Evolutionary conservation across 495 filamentous ascomycete species (phyloP).

Genomic region (Penicillium argentinense): DNA sequence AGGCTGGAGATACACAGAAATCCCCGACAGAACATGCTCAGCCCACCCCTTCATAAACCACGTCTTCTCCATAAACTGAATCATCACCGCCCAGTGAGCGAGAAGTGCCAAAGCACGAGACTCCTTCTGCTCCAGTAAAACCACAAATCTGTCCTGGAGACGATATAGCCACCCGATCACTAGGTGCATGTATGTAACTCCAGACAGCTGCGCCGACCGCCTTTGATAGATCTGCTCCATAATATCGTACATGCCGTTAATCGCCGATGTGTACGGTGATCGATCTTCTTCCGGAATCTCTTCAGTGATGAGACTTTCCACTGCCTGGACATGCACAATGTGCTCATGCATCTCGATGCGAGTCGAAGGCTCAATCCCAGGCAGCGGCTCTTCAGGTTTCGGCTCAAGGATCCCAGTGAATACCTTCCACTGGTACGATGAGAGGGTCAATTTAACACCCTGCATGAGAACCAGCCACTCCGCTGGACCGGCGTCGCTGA

Average conservation of each 20-base stretch:
- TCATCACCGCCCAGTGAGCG: constrained; percentile 40
- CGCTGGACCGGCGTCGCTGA: constrained; percentile 34
- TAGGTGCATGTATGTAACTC: constrained; percentile 22
- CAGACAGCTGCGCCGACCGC: constrained; percentile 9
- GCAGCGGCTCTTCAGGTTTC: background rate
- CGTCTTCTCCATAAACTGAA: constrained; percentile 31
- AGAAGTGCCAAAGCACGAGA: constrained; percentile 39
- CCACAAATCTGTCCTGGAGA: constrained; percentile 31
- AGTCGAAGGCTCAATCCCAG: constrained; percentile 9
- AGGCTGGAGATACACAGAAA: constrained; percentile 19
- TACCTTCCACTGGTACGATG: constrained; percentile 17
- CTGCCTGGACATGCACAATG: constrained; percentile 9
- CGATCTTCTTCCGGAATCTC: background rate
- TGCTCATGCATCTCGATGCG: constrained; percentile 21
- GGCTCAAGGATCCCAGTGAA: constrained; percentile 32
- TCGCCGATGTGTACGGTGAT: constrained; percentile 8
- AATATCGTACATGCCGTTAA: constrained; percentile 17
- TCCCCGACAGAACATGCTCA: constrained; percentile 34
- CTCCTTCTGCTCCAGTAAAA: constrained; percentile 29
- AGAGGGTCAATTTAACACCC: constrained; percentile 40
- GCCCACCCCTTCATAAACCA: constrained; percentile 45
- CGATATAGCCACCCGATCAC: constrained; percentile 41
- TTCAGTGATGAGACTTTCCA: constrained; percentile 16
- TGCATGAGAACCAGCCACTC: constrained; percentile 48
- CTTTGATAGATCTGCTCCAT: constrained; percentile 24